phyloP scores from a whole-genome alignment of 2,329 filamentous ascomycete genomes.

The Coniochaeta sp. region DNA sequence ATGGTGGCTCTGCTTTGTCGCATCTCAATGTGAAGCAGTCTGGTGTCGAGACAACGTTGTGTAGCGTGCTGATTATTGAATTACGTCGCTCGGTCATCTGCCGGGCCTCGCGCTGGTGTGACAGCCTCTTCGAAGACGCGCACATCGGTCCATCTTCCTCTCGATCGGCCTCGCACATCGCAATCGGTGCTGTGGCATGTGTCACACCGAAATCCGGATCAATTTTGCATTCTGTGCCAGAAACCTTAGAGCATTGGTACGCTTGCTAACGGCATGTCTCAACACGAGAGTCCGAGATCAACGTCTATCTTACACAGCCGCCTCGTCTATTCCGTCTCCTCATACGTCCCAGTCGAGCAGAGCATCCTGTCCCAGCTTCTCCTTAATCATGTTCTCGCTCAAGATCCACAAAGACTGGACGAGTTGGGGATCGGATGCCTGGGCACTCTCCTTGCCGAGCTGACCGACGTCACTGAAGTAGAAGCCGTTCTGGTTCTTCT shows the following conservation, averaged over 20 bases:
- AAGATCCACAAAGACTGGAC: conserved; percentile 30
- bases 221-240: neutral
- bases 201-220: neutral
- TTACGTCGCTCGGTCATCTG: no score
- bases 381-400: conserved; percentile 27
- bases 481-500: conserved; percentile 32
- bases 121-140: no score
- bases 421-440: conserved; percentile 29
- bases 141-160: no score
- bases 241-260: neutral
- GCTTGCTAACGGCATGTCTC: neutral
- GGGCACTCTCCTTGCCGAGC: conserved; percentile 27
- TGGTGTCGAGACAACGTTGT: no score
- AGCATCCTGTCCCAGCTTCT: conserved; percentile 30
- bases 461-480: conserved; percentile 32
- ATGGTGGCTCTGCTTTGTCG: no score
- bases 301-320: neutral
- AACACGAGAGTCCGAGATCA: neutral
- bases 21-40: no score
- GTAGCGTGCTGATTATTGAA: no score
- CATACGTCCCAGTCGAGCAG: conserved; percentile 22
- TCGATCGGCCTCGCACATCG: no score
- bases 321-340: neutral
- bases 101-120: no score
- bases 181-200: neutral